Conservation (phyloP, 106 monocot genomes). For the Dioscorea zingiberensis region DNA sequence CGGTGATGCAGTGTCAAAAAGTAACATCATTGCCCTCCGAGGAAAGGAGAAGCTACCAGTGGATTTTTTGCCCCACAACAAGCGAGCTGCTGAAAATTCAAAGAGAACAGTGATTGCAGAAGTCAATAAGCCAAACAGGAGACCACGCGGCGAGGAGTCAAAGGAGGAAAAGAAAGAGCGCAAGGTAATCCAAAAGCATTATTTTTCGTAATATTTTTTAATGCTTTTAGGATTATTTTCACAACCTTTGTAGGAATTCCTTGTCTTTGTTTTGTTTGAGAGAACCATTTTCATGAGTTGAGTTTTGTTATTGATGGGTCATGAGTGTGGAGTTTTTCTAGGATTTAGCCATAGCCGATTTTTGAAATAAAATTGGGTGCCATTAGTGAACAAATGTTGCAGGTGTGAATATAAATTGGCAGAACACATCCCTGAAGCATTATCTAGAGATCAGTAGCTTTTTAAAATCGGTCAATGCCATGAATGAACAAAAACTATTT, state of each 20-base stretch:
- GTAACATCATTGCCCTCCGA: slow-evolving; percentile 56
- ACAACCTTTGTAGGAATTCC: not conserved
- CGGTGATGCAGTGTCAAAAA: slow-evolving; percentile 22
- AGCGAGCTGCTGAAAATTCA: slow-evolving; percentile 35
- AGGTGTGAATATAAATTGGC: no score
- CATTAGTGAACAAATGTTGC: no score
- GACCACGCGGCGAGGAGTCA: slow-evolving; percentile 48
- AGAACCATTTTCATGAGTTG: not conserved
- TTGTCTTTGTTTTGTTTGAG: not conserved
- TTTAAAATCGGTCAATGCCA: no score
- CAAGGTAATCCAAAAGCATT: slow-evolving; percentile 54
- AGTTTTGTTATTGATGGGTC: not conserved
- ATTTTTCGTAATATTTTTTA: not conserved
- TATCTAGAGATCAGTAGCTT: no score
- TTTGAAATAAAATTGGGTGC: not conserved
- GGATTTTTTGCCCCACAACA: slow-evolving; percentile 62
- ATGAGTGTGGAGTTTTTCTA: not conserved
- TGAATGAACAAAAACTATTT: no score
- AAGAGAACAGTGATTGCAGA: slow-evolving; percentile 24
- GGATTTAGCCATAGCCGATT: not conserved
- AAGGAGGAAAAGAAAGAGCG: slow-evolving; percentile 96
- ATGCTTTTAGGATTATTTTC: not conserved
- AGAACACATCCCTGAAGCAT: no score
- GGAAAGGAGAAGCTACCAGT: slow-evolving; percentile 84
- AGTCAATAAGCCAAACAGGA: slow-evolving; percentile 23